Conservation (phyloP, 441 rosid genomes). For the Manihot esculenta region DNA sequence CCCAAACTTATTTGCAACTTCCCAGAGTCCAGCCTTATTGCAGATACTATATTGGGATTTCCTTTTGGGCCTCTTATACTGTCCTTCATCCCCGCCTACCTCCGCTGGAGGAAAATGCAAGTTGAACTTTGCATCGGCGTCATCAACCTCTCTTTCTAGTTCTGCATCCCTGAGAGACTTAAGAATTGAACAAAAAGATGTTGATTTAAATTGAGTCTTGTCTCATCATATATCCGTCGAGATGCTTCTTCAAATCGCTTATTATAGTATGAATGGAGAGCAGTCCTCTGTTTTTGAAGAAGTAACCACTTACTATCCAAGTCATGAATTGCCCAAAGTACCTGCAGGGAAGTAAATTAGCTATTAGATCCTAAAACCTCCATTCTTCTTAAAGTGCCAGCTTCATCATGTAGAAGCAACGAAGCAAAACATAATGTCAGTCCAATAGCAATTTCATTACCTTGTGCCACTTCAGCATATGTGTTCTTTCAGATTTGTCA, state of each 20-base stretch:
- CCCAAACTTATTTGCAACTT: conserved; percentile 88
- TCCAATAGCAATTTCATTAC: conserved; percentile 36
- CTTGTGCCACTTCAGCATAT: conserved; percentile 78
- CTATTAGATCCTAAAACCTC: conserved; percentile 4
- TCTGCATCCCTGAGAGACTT: conserved; percentile 69
- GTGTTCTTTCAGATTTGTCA: conserved; percentile 47
- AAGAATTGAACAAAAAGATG: conserved; percentile 66
- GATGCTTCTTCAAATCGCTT: conserved; percentile 91
- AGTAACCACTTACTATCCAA: conserved; percentile 91
- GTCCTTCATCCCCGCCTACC: conserved; percentile 80
- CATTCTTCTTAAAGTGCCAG: not conserved
- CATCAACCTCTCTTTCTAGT: conserved; percentile 96
- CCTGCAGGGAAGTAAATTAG: conserved; percentile 40
- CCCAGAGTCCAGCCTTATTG: conserved; percentile 92
- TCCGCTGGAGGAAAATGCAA: conserved; percentile 95
- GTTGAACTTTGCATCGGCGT: conserved; percentile 91
- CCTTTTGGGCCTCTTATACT: conserved; percentile 90
- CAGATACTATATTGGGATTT: conserved; percentile 77
- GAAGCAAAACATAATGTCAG: too few species aligned
- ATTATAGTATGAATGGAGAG: conserved; percentile 64
- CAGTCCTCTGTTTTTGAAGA: conserved; percentile 85
- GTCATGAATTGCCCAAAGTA: conserved; percentile 87
- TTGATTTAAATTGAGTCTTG: conserved; percentile 70
- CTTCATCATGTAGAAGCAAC: conserved; percentile 1
- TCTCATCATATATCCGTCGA: conserved; percentile 81